phyloP scores from a whole-genome alignment of 2,329 filamentous ascomycete species.

The Stylonectria norvegica region DNA sequence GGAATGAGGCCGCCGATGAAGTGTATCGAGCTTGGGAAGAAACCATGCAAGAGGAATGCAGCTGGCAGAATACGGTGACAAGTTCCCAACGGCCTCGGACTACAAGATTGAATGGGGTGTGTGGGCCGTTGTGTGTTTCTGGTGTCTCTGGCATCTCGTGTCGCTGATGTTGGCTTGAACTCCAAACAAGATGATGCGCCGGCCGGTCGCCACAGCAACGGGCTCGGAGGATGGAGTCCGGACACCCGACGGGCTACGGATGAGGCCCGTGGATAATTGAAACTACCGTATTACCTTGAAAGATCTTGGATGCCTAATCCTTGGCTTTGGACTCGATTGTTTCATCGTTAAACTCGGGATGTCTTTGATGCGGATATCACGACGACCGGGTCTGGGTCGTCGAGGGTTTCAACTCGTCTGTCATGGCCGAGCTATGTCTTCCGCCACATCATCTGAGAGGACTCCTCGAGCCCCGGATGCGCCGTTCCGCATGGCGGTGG shows the following conservation, averaged over 20 bases:
- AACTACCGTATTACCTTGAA: too few species aligned
- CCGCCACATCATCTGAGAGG: slow-evolving; percentile 2
- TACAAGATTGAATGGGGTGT: background rate
- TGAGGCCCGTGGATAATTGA: too few species aligned
- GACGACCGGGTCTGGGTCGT: slow-evolving; percentile 5
- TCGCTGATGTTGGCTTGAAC: slow-evolving; percentile 12
- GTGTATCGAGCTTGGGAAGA: background rate
- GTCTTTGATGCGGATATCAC: background rate
- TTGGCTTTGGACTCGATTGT: too few species aligned
- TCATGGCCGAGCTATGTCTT: slow-evolving; percentile 7
- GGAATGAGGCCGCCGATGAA: slow-evolving; percentile 2
- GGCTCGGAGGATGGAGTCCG: too few species aligned
- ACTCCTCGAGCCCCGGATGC: slow-evolving; percentile 33
- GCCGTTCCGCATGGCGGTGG: slow-evolving; percentile 75
- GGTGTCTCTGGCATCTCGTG: slow-evolving; percentile 13
- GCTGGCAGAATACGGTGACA: background rate
- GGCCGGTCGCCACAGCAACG: slow-evolving; percentile 28
- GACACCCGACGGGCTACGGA: too few species aligned
- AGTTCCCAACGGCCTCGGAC: background rate
- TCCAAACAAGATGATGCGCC: slow-evolving; percentile 1
- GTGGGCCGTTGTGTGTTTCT: too few species aligned
- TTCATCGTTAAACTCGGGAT: too few species aligned
- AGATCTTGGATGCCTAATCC: too few species aligned
- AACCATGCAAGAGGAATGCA: slow-evolving; percentile 3
- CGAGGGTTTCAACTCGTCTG: background rate